Conservation (phyloP, 345 rosid genomes). For the Dipteronia dyeriana region DNA sequence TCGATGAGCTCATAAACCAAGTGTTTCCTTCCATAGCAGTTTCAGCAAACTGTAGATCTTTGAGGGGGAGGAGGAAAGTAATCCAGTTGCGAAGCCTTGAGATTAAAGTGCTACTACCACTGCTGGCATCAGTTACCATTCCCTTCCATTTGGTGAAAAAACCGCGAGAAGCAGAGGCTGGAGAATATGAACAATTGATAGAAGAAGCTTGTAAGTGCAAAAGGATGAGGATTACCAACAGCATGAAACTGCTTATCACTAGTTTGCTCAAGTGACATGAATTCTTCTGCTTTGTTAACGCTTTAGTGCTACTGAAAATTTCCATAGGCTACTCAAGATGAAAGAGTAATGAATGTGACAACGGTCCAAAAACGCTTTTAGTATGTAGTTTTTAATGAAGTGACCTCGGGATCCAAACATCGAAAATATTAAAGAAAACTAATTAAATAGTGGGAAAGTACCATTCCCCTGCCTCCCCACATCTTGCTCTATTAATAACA, state of each 20-base stretch:
- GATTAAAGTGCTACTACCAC: not conserved
- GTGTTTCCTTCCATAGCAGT: conserved; percentile 40
- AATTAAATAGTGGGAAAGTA: no score
- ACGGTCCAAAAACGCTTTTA: no score
- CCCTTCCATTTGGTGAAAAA: conserved; percentile 21
- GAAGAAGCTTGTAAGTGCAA: conserved; percentile 23
- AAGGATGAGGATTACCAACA: conserved; percentile 18
- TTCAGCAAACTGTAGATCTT: conserved; percentile 34
- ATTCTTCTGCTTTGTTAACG: conserved; percentile 13
- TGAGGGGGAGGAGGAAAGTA: conserved; percentile 39
- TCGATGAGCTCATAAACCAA: conserved; percentile 55
- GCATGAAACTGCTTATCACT: conserved; percentile 11
- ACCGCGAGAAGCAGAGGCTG: conserved; percentile 16
- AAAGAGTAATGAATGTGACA: not conserved
- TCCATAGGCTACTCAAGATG: conserved; percentile 5
- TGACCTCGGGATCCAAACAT: conserved; percentile 1
- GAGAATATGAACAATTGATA: conserved; percentile 11
- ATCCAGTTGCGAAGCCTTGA: conserved; percentile 32
- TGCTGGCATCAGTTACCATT: not conserved
- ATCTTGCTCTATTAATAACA: no score
- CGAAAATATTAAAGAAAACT: not conserved
- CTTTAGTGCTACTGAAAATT: conserved; percentile 6
- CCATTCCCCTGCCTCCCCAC: no score
- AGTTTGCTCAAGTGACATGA: conserved; percentile 17
- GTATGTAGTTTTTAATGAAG: not conserved